Conservation (phyloP, 202 grass and related monocot genomes). For the Schoenoplectus triqueter region DNA sequence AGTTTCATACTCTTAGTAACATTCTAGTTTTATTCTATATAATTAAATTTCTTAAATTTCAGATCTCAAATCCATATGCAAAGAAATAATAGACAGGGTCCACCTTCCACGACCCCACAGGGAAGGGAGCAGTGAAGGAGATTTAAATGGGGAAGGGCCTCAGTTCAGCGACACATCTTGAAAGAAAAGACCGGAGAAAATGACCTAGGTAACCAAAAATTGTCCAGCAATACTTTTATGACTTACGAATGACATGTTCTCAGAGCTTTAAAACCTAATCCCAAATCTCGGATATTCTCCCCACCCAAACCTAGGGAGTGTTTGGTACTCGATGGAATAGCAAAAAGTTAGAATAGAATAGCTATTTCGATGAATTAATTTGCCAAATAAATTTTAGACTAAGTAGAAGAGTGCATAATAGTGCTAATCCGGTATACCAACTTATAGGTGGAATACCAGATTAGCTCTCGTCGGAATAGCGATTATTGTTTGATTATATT, state of each 20-base stretch:
- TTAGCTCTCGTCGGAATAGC: too few relatives aligned
- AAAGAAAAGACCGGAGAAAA: slow-evolving; percentile 1
- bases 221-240: not conserved
- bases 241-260: slow-evolving; percentile 1
- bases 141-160: not conserved
- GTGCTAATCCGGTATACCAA: too few relatives aligned
- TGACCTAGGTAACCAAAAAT: not conserved
- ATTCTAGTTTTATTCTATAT: too few relatives aligned
- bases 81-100: not conserved
- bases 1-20: too few relatives aligned
- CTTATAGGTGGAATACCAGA: too few relatives aligned
- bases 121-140: not conserved
- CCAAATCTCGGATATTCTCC: not conserved
- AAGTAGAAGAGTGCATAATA: too few relatives aligned
- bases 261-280: slow-evolving; percentile 3
- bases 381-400: too few relatives aligned
- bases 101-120: too few relatives aligned
- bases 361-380: too few relatives aligned
- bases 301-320: not conserved
- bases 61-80: not conserved
- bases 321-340: too few relatives aligned
- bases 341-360: not conserved
- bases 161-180: not conserved
- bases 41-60: not conserved
- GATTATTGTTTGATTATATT: too few relatives aligned